Percentiles rank a stretch among this genome's conserved stretches.
Evolutionary conservation across 1,284 basidiomycete species (phyloP).

Genomic region (Cutaneotrichosporon curvatum): DNA sequence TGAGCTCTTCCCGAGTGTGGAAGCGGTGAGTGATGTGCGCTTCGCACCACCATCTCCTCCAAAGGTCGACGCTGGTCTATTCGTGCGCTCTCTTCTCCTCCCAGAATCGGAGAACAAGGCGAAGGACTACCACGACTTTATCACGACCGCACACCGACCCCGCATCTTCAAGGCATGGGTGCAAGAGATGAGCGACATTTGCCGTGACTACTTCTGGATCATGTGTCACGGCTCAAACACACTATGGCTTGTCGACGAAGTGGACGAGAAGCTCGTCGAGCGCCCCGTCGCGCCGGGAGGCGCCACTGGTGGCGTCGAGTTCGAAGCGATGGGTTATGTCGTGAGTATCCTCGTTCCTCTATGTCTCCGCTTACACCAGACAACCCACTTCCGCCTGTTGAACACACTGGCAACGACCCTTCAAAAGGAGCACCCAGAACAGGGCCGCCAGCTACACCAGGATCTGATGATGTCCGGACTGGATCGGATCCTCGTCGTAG

Average conservation of each 20-base stretch:
- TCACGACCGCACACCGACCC: constrained; percentile 70
- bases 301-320: constrained; percentile 97
- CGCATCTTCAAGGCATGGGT: constrained; percentile 87
- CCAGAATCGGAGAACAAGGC: constrained; percentile 37
- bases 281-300: constrained; percentile 91
- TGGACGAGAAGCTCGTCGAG: constrained; percentile 75
- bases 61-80: constrained; percentile 17
- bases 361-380: constrained; percentile 50
- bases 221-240: constrained; percentile 93
- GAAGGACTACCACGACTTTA: constrained; percentile 66
- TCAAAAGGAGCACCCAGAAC: constrained; percentile 57
- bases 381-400: constrained; percentile 71
- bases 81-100: constrained; percentile 38
- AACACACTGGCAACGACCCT: constrained; percentile 65
- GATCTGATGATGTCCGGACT: constrained; percentile 82
- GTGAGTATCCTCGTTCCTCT: constrained; percentile 49
- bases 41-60: constrained; percentile 1
- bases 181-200: constrained; percentile 78
- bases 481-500: constrained; percentile 52
- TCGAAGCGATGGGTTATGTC: constrained; percentile 91
- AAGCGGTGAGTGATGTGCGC: constrained; percentile 21
- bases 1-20: constrained; percentile 57
- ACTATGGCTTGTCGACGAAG: constrained; percentile 74
- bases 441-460: constrained; percentile 65
- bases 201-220: constrained; percentile 94